phyloP scores from a whole-genome alignment of 345 rosid genomes.

The Gossypioides kirkii region DNA sequence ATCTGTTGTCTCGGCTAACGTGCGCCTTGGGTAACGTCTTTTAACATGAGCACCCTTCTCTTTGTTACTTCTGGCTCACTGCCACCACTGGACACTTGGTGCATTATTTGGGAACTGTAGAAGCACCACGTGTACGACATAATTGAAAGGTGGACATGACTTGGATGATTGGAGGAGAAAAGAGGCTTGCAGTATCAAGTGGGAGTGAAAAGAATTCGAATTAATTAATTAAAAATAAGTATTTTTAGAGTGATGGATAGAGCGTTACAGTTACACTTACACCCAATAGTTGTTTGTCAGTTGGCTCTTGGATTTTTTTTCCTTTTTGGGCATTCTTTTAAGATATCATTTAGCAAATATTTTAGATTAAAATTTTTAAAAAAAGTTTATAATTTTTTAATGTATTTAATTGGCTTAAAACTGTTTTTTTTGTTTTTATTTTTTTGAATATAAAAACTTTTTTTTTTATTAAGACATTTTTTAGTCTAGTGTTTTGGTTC shows the following conservation, averaged over 20 bases:
- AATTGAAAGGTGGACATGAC: slow-evolving; percentile 4
- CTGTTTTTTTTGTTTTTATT: too few relatives aligned
- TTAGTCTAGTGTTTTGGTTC: not conserved
- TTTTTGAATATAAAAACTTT: too few relatives aligned
- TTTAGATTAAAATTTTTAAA: not conserved
- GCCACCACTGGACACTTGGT: not conserved
- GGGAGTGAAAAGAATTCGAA: not conserved
- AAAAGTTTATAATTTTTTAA: too few relatives aligned
- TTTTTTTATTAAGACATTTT: not conserved
- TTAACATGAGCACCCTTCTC: slow-evolving; percentile 17
- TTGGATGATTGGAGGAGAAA: slow-evolving; percentile 9
- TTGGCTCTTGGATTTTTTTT: not conserved
- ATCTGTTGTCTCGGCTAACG: slow-evolving; percentile 13
- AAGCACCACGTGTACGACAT: slow-evolving; percentile 4
- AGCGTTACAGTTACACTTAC: not conserved
- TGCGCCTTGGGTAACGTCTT: slow-evolving; percentile 13
- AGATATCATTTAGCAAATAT: not conserved
- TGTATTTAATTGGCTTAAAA: too few relatives aligned
- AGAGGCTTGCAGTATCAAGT: slow-evolving; percentile 2
- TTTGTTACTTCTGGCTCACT: not conserved
- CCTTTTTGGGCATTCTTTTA: not conserved
- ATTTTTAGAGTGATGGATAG: not conserved
- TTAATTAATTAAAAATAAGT: not conserved
- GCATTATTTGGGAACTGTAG: not conserved
- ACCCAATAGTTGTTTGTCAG: not conserved